Evolutionary conservation across 1,139 yeast genomes (phyloP).

Genomic region (Blastobotrys malaysiensis): DNA sequence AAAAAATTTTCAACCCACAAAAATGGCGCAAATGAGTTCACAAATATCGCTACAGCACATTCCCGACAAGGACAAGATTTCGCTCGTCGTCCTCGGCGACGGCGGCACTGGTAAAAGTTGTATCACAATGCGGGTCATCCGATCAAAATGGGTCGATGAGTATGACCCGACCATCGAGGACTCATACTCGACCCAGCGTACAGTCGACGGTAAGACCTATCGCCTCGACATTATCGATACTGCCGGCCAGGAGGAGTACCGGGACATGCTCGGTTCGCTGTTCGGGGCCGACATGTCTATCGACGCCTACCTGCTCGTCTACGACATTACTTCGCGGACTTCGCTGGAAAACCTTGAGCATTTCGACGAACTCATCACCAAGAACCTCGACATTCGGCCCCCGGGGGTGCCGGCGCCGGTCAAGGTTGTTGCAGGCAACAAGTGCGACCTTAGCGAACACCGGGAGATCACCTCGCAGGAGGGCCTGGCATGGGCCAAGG

Average conservation of each 20-base stretch:
- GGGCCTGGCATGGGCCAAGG: conserved; percentile 71
- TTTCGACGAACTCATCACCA: conserved; percentile 76
- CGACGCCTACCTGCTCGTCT: conserved; percentile 82
- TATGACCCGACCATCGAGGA: conserved; percentile 37
- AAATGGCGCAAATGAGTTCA: conserved; percentile 1
- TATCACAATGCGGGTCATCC: conserved; percentile 33
- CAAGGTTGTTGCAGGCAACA: conserved; percentile 34
- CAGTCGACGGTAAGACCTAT: conserved; percentile 30
- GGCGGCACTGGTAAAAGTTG: conserved; percentile 34
- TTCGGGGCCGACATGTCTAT: conserved; percentile 72
- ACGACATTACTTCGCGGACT: conserved; percentile 76
- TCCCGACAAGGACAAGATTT: conserved; percentile 16
- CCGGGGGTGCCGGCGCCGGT: conserved; percentile 25
- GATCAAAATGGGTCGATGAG: conserved; percentile 35
- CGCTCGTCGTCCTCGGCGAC: conserved; percentile 32
- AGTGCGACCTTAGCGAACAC: conserved; percentile 63
- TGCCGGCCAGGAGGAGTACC: conserved; percentile 38
- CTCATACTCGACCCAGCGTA: conserved; percentile 32
- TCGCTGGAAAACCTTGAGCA: conserved; percentile 77
- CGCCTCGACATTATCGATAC: conserved; percentile 35
- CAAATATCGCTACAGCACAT: background rate
- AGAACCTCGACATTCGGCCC: conserved; percentile 54
- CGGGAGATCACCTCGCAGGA: conserved; percentile 78
- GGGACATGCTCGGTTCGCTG: conserved; percentile 48
- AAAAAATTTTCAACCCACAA: background rate